A percentile compares a stretch with the other conserved stretches of the same genome.
Evolutionary conservation across 495 filamentous ascomycete genomes (phyloP).

Genomic region (Darksidea phi): DNA sequence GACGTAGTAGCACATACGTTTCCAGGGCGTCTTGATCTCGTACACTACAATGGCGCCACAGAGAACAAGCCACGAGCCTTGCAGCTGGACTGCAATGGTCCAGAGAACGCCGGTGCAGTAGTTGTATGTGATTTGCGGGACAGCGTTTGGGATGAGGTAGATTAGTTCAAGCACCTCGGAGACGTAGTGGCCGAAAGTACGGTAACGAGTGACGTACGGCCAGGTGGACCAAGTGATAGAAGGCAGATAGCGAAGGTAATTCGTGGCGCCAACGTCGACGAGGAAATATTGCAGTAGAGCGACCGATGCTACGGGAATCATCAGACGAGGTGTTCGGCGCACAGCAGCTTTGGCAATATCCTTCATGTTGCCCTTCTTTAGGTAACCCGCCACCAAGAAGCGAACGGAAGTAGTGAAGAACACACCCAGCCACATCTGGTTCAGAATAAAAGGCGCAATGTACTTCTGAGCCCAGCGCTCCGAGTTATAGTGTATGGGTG

Average conservation of each 20-base stretch:
- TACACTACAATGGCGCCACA: slow-evolving; percentile 44
- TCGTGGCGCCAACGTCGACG: slow-evolving; percentile 44
- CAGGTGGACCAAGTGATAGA: slow-evolving; percentile 49
- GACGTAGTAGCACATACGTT: slow-evolving; percentile 46
- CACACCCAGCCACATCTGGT: slow-evolving; percentile 46
- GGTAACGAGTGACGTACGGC: slow-evolving; percentile 42
- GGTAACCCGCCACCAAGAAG: slow-evolving; percentile 43
- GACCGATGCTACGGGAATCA: slow-evolving; percentile 44
- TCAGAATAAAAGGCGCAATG: slow-evolving; percentile 44
- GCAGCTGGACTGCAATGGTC: slow-evolving; percentile 49
- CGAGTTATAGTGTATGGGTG: slow-evolving; percentile 38
- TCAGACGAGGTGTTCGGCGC: slow-evolving; percentile 42
- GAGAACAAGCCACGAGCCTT: slow-evolving; percentile 45
- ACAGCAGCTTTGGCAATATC: slow-evolving; percentile 46
- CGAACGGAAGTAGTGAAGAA: slow-evolving; percentile 49
- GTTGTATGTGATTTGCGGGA: slow-evolving; percentile 47
- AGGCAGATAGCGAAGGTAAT: slow-evolving; percentile 46
- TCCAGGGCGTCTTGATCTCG: slow-evolving; percentile 49
- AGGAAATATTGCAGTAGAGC: slow-evolving; percentile 48
- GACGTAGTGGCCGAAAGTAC: slow-evolving; percentile 43
- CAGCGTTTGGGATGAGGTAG: slow-evolving; percentile 49
- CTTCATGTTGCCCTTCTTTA: slow-evolving; percentile 42
- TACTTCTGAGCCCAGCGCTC: slow-evolving; percentile 43
- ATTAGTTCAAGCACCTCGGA: slow-evolving; percentile 44
- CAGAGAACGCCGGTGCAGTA: slow-evolving; percentile 50